Evolutionary conservation across 1,284 basidiomycete species (phyloP), one percentile per base, ranked within the genome.

Genomic region (Trichosporon asahii): DNA sequence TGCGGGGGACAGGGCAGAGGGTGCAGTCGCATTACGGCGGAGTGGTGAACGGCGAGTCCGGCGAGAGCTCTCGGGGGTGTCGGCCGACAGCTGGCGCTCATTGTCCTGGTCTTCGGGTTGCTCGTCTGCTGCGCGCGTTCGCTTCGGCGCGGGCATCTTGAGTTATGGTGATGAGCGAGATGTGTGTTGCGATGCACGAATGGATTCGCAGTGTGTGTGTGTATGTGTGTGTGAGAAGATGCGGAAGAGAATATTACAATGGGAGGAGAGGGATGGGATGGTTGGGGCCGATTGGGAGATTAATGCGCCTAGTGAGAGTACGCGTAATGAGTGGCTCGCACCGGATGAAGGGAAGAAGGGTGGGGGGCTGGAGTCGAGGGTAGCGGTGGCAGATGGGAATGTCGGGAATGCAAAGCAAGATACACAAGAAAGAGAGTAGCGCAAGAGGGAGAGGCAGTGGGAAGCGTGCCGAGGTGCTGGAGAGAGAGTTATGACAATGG

Each of bases 141-240:
- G 74, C 49, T 76, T 76, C 2, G 73, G 66, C 57, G 68, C 53
- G 1, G 73, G 64, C 72, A 75, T 76, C 44, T 55, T 64, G 57
- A 14, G 46, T 11, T 23, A 27, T 18, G 18, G 18, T 6, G 40
- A 44, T 44, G 40, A 6, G 40, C 31, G 31, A 33, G 31, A 44
- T 44, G 40, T 18, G 40, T n/a, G n/a, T n/a, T n/a, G 40, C 18
- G 40, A 44, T 44, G 40, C 40, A 44, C 40, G 40, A 12, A 44
- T 5, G 6, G 40, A 44, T 44, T 9, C 14, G 7, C 35, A n/a
- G n/a, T n/a, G n/a, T n/a, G n/a, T n/a, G n/a, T n/a, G n/a, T n/a
- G n/a, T n/a, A n/a, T n/a, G n/a, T n/a, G n/a, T n/a, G n/a, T n/a
- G 21, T 46, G 44, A 21, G 44, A 46, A 18, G 6, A 8, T 21